These are phyloP conservation scores for Dendrobium huoshanense DNA, from an alignment of 106 monocot genomes.

Conservation along the genomic window DNA sequence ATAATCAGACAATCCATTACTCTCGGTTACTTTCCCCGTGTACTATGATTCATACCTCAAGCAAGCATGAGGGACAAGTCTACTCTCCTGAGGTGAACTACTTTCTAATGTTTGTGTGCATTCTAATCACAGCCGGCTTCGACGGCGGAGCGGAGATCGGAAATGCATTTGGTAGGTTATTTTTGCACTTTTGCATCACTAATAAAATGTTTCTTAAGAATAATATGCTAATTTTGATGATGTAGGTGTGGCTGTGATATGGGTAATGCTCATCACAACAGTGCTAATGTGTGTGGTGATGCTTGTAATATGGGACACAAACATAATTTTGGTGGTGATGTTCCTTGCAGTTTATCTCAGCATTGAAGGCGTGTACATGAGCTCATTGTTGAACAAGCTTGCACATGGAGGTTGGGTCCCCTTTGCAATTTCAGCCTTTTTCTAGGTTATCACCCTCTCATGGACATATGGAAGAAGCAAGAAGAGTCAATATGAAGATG, in stretches of 20 bases:
- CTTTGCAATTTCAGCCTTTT: slow-evolving; percentile 42
- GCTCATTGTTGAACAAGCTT: slow-evolving; percentile 40
- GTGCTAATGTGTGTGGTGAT: slow-evolving; percentile 41
- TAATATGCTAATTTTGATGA: not conserved
- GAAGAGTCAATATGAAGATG: slow-evolving; percentile 31
- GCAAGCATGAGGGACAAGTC: slow-evolving; percentile 46
- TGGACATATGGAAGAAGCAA: slow-evolving; percentile 49
- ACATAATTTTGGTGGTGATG: slow-evolving; percentile 12
- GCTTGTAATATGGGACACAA: slow-evolving; percentile 44
- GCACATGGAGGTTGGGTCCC: slow-evolving; percentile 55
- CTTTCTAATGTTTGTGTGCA: slow-evolving; percentile 47
- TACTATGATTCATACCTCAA: slow-evolving; percentile 59
- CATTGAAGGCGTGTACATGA: slow-evolving; percentile 42
- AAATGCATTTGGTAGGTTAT: slow-evolving; percentile 40
- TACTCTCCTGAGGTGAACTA: slow-evolving; percentile 52
- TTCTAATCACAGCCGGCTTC: slow-evolving; percentile 42
- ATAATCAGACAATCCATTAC: slow-evolving; percentile 56
- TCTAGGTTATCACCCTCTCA: slow-evolving; percentile 27
- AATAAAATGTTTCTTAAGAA: no score
- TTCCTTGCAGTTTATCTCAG: slow-evolving; percentile 23
- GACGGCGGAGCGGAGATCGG: slow-evolving; percentile 49
- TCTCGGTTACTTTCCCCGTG: slow-evolving; percentile 60
- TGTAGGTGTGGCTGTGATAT: slow-evolving; percentile 60
- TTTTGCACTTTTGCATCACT: not conserved
- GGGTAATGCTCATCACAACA: slow-evolving; percentile 66